Percentiles rank a stretch among this genome's conserved stretches.
These are phyloP conservation scores for Umbelopsis isabellina DNA, from an alignment of 192 early-diverging fungal species.

Conservation along the genomic window DNA sequence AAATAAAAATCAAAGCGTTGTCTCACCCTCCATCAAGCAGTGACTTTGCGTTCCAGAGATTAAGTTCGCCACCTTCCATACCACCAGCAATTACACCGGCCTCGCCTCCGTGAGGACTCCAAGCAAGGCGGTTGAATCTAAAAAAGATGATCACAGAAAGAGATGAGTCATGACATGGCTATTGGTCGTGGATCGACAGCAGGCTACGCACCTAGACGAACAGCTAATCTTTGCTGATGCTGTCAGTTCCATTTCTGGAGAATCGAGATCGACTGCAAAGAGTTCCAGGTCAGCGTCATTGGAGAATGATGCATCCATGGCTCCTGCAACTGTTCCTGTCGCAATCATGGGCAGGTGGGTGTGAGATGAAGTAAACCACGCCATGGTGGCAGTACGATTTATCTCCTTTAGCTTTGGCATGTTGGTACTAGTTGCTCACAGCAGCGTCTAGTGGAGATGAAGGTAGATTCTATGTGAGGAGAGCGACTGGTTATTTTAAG, in stretches of 20 bases:
- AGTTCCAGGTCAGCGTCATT: slow-evolving; percentile 89
- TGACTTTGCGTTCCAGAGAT: slow-evolving; percentile 80
- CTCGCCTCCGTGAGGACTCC: slow-evolving; percentile 53
- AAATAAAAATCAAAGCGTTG: too few species aligned
- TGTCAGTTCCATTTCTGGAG: not conserved
- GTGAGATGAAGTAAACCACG: slow-evolving; percentile 78
- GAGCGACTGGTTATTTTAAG: not conserved
- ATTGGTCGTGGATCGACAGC: not conserved
- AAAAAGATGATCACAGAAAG: not conserved
- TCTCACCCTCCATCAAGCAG: slow-evolving; percentile 65
- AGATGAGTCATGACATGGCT: not conserved
- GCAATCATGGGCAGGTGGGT: slow-evolving; percentile 81
- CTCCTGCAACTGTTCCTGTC: slow-evolving; percentile 92
- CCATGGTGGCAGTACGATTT: slow-evolving; percentile 83
- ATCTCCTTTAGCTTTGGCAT: slow-evolving; percentile 58
- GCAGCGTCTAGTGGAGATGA: slow-evolving; percentile 4
- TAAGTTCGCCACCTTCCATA: slow-evolving; percentile 92
- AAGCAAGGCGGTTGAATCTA: slow-evolving; percentile 92
- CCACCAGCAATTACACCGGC: slow-evolving; percentile 89
- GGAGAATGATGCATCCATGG: slow-evolving; percentile 94
- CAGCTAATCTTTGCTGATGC: slow-evolving; percentile 19
- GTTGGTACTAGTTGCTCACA: not conserved
- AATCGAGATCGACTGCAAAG: slow-evolving; percentile 67
- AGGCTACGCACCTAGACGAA: not conserved
- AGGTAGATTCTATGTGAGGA: not conserved